Evolutionary conservation across 768 basidiomycete genomes (phyloP).

Genomic region (Boletus insuetus): DNA sequence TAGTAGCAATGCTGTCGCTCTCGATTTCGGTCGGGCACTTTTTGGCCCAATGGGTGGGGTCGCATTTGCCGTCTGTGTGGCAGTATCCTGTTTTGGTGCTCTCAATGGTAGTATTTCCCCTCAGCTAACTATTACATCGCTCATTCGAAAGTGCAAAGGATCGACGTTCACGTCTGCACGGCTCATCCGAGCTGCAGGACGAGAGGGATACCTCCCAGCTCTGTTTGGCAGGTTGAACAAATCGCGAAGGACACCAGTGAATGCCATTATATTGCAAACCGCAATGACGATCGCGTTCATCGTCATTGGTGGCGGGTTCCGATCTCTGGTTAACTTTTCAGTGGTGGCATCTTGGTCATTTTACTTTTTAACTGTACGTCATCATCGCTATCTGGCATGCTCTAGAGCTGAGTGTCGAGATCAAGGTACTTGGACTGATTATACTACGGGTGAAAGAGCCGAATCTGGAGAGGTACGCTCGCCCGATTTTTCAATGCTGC

Average conservation of each 20-base stretch:
- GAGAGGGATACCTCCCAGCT: conserved; percentile 83
- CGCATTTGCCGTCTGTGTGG: conserved; percentile 87
- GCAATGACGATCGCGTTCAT: conserved; percentile 75
- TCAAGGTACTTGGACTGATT: conserved; percentile 81
- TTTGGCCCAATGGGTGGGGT: conserved; percentile 87
- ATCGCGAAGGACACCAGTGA: conserved; percentile 79
- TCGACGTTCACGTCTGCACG: conserved; percentile 76
- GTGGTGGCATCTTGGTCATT: conserved; percentile 86
- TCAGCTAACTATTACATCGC: background rate
- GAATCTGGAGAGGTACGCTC: conserved; percentile 65
- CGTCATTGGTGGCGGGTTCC: conserved; percentile 83
- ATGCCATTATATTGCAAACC: conserved; percentile 82
- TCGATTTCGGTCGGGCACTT: conserved; percentile 87
- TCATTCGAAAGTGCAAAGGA: conserved; percentile 37
- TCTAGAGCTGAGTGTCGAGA: background rate
- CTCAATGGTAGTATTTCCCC: conserved; percentile 63
- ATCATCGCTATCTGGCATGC: background rate
- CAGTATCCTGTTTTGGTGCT: conserved; percentile 93
- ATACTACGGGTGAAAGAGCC: conserved; percentile 91
- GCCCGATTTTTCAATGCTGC: background rate
- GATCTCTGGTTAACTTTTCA: conserved; percentile 85
- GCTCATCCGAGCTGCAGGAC: conserved; percentile 84
- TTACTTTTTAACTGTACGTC: conserved; percentile 76
- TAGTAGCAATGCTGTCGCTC: conserved; percentile 81
- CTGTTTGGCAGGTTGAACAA: conserved; percentile 77